Base-by-base conservation (phyloP, 345 rosid genomes). In the Arabis alpina region DNA sequence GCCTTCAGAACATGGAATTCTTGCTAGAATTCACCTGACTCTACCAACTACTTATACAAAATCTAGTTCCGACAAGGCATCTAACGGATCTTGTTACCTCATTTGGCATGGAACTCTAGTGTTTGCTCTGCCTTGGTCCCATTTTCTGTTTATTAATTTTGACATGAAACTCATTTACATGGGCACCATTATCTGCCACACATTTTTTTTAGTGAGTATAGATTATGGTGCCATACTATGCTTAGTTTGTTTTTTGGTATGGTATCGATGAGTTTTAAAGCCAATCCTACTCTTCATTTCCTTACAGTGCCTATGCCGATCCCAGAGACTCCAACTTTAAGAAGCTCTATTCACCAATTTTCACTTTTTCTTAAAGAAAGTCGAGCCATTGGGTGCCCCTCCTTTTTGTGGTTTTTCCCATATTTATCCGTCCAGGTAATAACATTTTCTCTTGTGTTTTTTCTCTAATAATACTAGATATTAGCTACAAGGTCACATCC, bases 221-320 rank as follows among this genome's bases (percentile, higher is more conserved):
- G 42, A 34, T 23, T 19, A 27, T 68, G 24, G 2, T 57, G 15
- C 14, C 14, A n/a, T n/a, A n/a, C 2, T 30, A 27, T 49, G 58
- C 41, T 59, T 49, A 10, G 4, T 57, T 24, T 71, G 24, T 34
- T 34, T 34, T 28, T 10, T 44, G 37, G 10, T 61, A 10, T 53
- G 53, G 41, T 47, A 36, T 64, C 64, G 36, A 43, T 64, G 37
- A 36, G 15, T 45, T 49, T 25, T 10, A 49, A 37, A 28, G 19
- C 66, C 42, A 53, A 64, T 41, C 32, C 8, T 27, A 42, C 25
- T 32, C 14, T 71, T 51, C 44, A 47, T 64, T 76, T 67, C 64
- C 72, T 80, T 34, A 65, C 66, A 90, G 98, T 91, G 93, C 96
- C 97, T 70, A 83, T 87, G 77, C 96, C 89, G 8, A 77, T 89